A percentile compares a stretch with the other conserved stretches of the same genome.
Conservation (phyloP, 495 filamentous ascomycete species). For the Daldinia decipiens region DNA sequence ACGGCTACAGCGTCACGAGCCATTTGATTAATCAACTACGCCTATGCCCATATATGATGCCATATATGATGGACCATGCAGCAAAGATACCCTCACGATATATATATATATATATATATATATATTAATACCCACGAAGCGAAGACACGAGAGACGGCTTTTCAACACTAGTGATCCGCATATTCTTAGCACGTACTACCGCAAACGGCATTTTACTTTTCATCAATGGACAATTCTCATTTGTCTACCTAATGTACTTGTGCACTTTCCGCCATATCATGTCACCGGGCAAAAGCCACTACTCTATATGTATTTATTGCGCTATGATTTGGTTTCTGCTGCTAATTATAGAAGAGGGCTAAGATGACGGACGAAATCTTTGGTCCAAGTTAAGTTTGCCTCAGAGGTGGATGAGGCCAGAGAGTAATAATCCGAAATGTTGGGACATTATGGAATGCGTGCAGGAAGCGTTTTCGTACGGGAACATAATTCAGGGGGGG, state of each 20-base stretch:
- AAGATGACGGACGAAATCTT: neutral
- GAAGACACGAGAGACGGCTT: neutral
- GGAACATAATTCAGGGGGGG: conserved; percentile 26
- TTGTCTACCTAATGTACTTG: neutral
- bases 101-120: neutral
- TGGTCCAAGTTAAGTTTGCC: neutral
- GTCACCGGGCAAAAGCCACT: conserved; percentile 15
- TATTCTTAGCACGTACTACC: neutral
- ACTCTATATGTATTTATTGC: conserved; percentile 32
- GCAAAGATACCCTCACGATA: neutral
- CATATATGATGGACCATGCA: neutral
- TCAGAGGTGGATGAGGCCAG: neutral
- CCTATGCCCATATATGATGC: neutral
- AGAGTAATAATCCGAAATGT: conserved; percentile 17
- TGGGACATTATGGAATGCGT: conserved; percentile 22
- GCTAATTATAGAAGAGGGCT: neutral
- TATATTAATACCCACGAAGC: neutral
- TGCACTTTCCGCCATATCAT: conserved; percentile 2
- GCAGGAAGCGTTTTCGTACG: conserved; percentile 14
- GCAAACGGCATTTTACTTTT: neutral
- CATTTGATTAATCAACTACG: neutral
- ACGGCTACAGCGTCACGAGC: neutral
- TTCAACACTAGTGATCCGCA: neutral
- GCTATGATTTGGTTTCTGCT: conserved; percentile 12
- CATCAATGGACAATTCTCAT: neutral